Evolutionary conservation across 108 stramenopile genomes (phyloP), one percentile per base, ranked within the genome.

Genomic region (Mediolabrus comicus): DNA sequence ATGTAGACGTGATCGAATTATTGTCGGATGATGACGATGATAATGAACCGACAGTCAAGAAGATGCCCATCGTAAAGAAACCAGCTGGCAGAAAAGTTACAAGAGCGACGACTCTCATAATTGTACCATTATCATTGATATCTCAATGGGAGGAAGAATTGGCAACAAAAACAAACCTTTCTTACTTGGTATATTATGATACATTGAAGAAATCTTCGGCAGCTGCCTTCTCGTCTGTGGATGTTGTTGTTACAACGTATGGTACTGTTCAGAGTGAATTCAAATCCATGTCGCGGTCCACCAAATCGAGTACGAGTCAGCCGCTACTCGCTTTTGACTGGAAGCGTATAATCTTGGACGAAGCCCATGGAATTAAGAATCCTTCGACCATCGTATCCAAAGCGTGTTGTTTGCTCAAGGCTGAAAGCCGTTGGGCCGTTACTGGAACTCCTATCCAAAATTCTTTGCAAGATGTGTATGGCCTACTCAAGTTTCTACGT

Each of bases 391-490:
- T 82, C 9, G 82, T 79, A 0, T 90, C 94, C 51, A 88, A 72
- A 56, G 87, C 86, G 1, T 92, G 91, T 52, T 90, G 88, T 62
- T 22, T 55, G 17, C 61, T 95, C 36, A 66, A 63, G 25, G 84
- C 89, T n/a, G 77, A 82, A 41, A 80, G 75, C 24, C 75, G 94
- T 13, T 95, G 94, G 94, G 81, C 80, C 60, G 86, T 92, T 12
- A 86, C 88, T 0, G 94, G 94, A 17, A 95, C 89, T n/a, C 88
- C 91, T 10, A 86, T 94, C 57, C 90, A 91, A 71, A 94, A 94
- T 66, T 87, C 86, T 2, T 65, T 92, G 0, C 79, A 88, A 36
- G 94, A 95, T 80, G 85, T 91, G 0, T 92, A 86, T 60, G 83
- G 84, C 3, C 62, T 92, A 5, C 57, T 95, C 27, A 90, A 89